Evolutionary conservation across 2,329 filamentous ascomycete species (phyloP).

Genomic region (Fonsecaea pugnacius): DNA sequence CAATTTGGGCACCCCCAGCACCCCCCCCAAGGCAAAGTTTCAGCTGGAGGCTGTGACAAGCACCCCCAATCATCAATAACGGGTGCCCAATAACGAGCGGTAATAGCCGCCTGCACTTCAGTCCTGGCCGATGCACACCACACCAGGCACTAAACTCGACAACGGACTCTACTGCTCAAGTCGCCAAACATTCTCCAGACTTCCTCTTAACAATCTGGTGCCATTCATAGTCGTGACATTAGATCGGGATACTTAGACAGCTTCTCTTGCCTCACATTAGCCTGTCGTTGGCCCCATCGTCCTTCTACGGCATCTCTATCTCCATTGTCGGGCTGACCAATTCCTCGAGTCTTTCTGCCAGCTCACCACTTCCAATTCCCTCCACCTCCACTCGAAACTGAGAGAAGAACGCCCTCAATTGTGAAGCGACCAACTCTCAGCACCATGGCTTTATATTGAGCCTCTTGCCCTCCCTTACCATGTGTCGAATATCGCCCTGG

Average conservation of each 20-base stretch:
- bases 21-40: neutral
- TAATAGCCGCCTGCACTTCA: conserved; percentile 7
- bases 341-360: conserved; percentile 16
- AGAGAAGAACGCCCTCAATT: neutral
- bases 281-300: conserved; percentile 5
- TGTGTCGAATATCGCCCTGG: conserved; percentile 24
- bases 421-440: neutral
- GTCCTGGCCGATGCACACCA: conserved; percentile 13
- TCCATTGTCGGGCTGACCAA: conserved; percentile 12
- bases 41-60: neutral
- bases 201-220: neutral
- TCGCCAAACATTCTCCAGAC: conserved; percentile 13
- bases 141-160: conserved; percentile 18
- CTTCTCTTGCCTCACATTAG: conserved; percentile 5
- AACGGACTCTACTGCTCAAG: conserved; percentile 6
- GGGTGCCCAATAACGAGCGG: conserved; percentile 9
- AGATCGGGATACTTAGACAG: conserved; percentile 3
- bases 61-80: conserved; percentile 1
- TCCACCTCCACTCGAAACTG: conserved; percentile 5
- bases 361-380: conserved; percentile 18
- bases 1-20: neutral
- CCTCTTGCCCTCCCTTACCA: conserved; percentile 23
- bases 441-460: conserved; percentile 31
- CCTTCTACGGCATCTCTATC: conserved; percentile 1
- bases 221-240: conserved; percentile 3